Base-by-base conservation (phyloP, 2,329 filamentous ascomycete genomes). In the Colletotrichum tamarilloi region DNA sequence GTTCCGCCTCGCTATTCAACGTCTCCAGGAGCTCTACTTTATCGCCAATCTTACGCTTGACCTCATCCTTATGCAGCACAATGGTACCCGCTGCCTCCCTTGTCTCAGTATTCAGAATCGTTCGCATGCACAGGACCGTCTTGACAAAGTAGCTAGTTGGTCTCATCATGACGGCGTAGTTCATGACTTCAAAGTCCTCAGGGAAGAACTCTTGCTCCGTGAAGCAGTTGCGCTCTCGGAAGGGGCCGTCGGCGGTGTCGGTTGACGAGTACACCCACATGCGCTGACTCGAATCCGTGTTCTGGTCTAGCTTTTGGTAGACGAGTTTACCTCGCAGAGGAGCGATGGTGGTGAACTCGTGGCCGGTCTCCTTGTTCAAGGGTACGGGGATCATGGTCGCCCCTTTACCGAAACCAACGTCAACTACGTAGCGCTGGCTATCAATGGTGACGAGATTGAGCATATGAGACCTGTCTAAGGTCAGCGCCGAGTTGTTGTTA, bases 381-480 rank as follows among this genome's bases (percentile, higher is more conserved):
- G 77, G 81, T 1, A 85, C 63, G 4, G 84, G 84, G 1, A 73
- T 58, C 30, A 77, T 75, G 5, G 83, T 73, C 9, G 77, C 79
- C 74, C 88, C 85, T 66, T 85, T 85, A 24, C 91, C 91, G 76
- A 91, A 92, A 30, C 88, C 90, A 16, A 92, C 88, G 77, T 93
- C 91, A 32, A 89, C 84, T 74, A 88, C 79, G 77, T 87, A 88
- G 55, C 82, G 80, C 56, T 83, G 82, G 28, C 81, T 79, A 11
- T 83, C 80, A 26, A 93, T 84, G 30, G 83, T 87, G 59, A 92
- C 86, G 67, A 92, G 85, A 76, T 90, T 88, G 67, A 91, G 82
- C 84, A 91, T 89, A 79, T 92, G 91, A 16, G 82, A 81, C 88
- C 89, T 86, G 35, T 19, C 77, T 71, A 7, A 76, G 82, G 88